phyloP scores from a whole-genome alignment of 192 early-diverging fungal genomes.

The Entophlyctis luteolus region DNA sequence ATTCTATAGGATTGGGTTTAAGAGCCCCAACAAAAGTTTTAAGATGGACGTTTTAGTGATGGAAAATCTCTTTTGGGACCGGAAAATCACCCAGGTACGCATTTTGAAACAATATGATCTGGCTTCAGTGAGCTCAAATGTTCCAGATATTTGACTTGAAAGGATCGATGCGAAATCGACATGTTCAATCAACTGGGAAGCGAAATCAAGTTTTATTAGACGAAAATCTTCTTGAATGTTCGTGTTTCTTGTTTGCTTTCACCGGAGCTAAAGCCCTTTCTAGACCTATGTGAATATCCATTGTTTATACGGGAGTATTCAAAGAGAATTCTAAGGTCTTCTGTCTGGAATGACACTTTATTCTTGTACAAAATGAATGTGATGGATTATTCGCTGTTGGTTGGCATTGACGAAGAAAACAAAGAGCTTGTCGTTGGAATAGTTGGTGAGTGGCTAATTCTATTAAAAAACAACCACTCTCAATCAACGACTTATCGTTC shows the following conservation, averaged over 20 bases:
- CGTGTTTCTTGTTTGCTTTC: conserved; percentile 23
- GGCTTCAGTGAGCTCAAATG: conserved; percentile 44
- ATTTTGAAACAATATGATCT: neutral
- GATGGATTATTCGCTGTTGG: conserved; percentile 96
- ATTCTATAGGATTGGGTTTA: conserved; percentile 45
- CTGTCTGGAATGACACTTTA: conserved; percentile 89
- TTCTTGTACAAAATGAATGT: conserved; percentile 92
- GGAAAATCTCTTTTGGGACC: conserved; percentile 60
- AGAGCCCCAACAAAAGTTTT: conserved; percentile 33
- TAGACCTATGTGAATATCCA: conserved; percentile 78
- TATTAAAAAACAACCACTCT: neutral
- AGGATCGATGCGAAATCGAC: conserved; percentile 88
- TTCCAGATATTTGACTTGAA: conserved; percentile 91
- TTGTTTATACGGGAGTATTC: conserved; percentile 88
- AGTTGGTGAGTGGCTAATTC: conserved; percentile 59
- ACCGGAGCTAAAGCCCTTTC: neutral
- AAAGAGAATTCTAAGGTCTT: conserved; percentile 76
- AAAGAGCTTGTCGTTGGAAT: conserved; percentile 95
- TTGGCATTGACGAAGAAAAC: conserved; percentile 83
- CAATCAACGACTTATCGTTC: neutral
- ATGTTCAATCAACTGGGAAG: conserved; percentile 80
- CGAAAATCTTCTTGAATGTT: conserved; percentile 87
- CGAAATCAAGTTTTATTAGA: conserved; percentile 87
- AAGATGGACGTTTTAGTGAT: conserved; percentile 50
- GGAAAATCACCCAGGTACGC: conserved; percentile 65